Evolutionary conservation across 169 alveolate species (phyloP).

Genomic region (Babesia bovis): DNA sequence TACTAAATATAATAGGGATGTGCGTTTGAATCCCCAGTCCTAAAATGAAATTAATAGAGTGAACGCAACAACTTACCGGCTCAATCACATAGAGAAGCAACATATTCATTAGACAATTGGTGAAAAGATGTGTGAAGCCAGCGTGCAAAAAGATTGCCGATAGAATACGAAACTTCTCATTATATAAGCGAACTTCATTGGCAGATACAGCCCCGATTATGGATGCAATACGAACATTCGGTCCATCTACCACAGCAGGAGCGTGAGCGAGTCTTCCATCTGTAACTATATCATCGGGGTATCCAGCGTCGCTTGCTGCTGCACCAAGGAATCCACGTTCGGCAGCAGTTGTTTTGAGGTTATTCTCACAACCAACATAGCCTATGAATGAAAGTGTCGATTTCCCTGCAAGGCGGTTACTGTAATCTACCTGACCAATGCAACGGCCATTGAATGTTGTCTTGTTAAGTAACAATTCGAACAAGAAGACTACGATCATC

Average conservation of each 20-base stretch:
- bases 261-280: conserved; percentile 8
- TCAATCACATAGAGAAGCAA: conserved; percentile 84
- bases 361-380: conserved; percentile 82
- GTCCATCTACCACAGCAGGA: conserved; percentile 66
- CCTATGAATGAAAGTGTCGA: conserved; percentile 72
- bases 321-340: conserved; percentile 72
- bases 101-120: conserved; percentile 80
- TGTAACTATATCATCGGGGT: conserved; percentile 56
- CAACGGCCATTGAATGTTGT: conserved; percentile 80
- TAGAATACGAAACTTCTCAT: conserved; percentile 79
- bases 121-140: conserved; percentile 78
- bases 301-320: conserved; percentile 74
- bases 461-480: conserved; percentile 67
- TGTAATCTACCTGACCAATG: conserved; percentile 72
- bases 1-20: conserved; percentile 67
- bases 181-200: conserved; percentile 76
- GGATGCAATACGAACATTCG: conserved; percentile 66
- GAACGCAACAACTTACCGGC: conserved; percentile 70
- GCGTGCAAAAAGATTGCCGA: conserved; percentile 86
- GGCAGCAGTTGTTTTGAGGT: conserved; percentile 62
- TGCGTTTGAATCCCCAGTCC: conserved; percentile 88
- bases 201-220: conserved; percentile 76
- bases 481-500: conserved; percentile 11
- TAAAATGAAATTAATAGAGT: background rate
- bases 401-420: conserved; percentile 40